phyloP scores from a whole-genome alignment of 257 asterid genomes.

The Orobanche coerulescens region DNA sequence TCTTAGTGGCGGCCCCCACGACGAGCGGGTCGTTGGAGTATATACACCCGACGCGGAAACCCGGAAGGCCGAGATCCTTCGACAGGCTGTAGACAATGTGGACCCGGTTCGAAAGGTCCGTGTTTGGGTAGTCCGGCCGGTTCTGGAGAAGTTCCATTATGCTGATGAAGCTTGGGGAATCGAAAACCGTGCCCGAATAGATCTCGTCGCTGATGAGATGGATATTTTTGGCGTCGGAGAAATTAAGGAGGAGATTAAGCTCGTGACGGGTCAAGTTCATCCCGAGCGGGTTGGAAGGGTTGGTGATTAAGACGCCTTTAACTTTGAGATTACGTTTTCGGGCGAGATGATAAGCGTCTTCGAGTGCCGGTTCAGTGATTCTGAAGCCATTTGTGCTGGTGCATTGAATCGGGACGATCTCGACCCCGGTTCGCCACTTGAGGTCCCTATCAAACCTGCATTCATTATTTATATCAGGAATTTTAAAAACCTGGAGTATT shows the following conservation, averaged over 20 bases:
- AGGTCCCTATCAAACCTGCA: slow-evolving; percentile 88
- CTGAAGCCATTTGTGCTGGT: slow-evolving; percentile 51
- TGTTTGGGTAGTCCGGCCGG: slow-evolving; percentile 26
- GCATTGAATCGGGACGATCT: slow-evolving; percentile 75
- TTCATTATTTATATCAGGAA: neutral
- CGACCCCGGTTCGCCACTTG: slow-evolving; percentile 80
- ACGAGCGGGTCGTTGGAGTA: slow-evolving; percentile 57
- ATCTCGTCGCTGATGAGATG: slow-evolving; percentile 85
- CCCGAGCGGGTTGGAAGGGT: slow-evolving; percentile 82
- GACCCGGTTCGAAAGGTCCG: slow-evolving; percentile 47
- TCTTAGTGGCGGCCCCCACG: slow-evolving; percentile 71
- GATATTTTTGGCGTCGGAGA: slow-evolving; percentile 46
- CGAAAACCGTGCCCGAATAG: slow-evolving; percentile 69
- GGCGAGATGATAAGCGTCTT: slow-evolving; percentile 53
- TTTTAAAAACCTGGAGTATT: too few relatives aligned
- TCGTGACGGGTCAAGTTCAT: slow-evolving; percentile 47
- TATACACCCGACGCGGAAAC: slow-evolving; percentile 75
- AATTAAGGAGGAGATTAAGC: slow-evolving; percentile 44
- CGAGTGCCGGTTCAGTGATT: slow-evolving; percentile 60
- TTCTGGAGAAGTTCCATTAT: slow-evolving; percentile 49
- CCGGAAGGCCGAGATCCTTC: slow-evolving; percentile 83
- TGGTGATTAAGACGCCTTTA: slow-evolving; percentile 69
- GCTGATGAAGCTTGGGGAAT: slow-evolving; percentile 51
- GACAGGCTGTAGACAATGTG: slow-evolving; percentile 82
- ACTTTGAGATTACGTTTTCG: slow-evolving; percentile 53